A percentile compares a stretch with the other conserved stretches of the same genome.
phyloP scores from a whole-genome alignment of 306 rosid genomes.

The Begonia masoniana region DNA sequence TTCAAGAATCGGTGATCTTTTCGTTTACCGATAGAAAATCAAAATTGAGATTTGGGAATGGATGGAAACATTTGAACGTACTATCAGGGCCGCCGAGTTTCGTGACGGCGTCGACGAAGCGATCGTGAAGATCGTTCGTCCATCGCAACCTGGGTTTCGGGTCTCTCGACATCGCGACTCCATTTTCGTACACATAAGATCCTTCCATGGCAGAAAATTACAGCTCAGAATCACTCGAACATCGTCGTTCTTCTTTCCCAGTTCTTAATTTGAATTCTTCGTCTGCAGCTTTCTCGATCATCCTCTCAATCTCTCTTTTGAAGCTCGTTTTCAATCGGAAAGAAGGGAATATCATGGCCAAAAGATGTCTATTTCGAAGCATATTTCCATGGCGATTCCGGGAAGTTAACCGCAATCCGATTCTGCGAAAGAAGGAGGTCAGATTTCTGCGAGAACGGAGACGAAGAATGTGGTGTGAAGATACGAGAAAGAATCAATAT shows the following conservation, averaged over 20 bases:
- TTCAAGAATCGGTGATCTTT: too few relatives aligned
- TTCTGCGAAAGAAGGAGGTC: too few relatives aligned
- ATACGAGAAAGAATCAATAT: background rate
- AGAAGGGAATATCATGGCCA: background rate
- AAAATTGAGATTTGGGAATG: too few relatives aligned
- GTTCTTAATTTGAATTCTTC: too few relatives aligned
- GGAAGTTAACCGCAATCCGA: too few relatives aligned
- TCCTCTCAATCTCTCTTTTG: too few relatives aligned
- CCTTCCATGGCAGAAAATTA: slow-evolving; percentile 13
- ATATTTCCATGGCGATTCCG: too few relatives aligned
- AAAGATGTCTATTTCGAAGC: too few relatives aligned
- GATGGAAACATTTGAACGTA: slow-evolving; percentile 1
- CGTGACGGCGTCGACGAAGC: slow-evolving; percentile 82
- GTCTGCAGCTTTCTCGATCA: too few relatives aligned
- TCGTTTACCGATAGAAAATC: too few relatives aligned
- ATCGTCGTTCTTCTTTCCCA: background rate
- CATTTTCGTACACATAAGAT: slow-evolving; percentile 35
- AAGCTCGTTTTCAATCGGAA: background rate
- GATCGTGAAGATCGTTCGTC: slow-evolving; percentile 91
- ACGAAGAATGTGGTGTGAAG: background rate
- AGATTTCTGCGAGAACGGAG: background rate
- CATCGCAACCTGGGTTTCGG: slow-evolving; percentile 87
- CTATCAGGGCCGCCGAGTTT: slow-evolving; percentile 98
- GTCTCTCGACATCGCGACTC: slow-evolving; percentile 81
- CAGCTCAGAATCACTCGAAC: background rate